These are phyloP conservation scores for Scedosporium minutisporum DNA, from an alignment of 2,329 filamentous ascomycete genomes.

Conservation along the genomic window DNA sequence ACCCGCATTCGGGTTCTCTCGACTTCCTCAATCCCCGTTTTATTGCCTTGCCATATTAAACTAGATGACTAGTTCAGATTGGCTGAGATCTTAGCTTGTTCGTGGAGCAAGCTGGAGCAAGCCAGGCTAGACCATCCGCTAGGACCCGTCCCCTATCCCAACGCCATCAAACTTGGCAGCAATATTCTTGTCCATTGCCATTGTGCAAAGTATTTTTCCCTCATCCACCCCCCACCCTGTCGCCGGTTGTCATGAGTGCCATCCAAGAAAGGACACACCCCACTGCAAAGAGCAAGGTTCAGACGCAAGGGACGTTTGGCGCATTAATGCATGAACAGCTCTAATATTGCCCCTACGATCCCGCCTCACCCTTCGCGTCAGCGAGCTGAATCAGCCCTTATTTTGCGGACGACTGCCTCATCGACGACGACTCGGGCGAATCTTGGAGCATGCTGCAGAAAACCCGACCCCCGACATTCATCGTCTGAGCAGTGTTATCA, in stretches of 20 bases:
- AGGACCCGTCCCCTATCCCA: too few species aligned
- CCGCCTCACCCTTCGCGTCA: neutral
- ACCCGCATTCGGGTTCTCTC: neutral
- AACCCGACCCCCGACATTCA: neutral
- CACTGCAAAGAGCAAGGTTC: neutral
- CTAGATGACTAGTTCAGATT: neutral
- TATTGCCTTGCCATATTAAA: neutral
- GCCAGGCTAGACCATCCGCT: too few species aligned
- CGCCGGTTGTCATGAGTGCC: neutral
- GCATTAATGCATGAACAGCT: constrained; percentile 11
- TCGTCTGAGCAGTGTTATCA: neutral
- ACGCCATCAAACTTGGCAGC: too few species aligned
- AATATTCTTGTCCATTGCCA: too few species aligned
- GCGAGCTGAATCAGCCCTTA: constrained; percentile 5
- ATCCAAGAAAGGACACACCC: neutral
- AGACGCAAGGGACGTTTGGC: neutral
- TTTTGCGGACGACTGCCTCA: neutral
- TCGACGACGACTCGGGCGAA: neutral
- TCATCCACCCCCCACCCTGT: neutral
- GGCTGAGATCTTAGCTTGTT: too few species aligned
- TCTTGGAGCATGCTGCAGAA: neutral
- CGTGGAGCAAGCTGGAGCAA: too few species aligned
- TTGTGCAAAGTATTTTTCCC: neutral
- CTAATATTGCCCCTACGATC: constrained; percentile 6
- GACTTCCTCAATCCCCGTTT: neutral